Evolutionary conservation across 2,329 filamentous ascomycete genomes (phyloP).

Genomic region (Chaetomium strumarium): DNA sequence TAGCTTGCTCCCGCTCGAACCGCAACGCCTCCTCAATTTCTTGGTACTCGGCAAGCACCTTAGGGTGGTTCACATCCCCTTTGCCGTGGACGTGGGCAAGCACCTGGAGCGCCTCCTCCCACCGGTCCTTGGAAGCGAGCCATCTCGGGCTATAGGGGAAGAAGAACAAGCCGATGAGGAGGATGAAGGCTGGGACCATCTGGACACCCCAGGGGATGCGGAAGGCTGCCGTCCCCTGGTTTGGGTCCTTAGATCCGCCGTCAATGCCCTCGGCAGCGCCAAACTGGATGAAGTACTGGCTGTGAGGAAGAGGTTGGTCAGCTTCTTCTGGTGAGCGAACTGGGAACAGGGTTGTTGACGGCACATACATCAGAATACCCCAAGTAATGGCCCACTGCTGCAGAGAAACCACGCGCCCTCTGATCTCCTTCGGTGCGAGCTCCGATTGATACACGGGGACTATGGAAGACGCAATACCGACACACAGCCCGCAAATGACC

Average conservation of each 20-base stretch:
- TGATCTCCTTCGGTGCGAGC: conserved; percentile 52
- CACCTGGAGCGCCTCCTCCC: conserved; percentile 57
- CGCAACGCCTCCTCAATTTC: conserved; percentile 52
- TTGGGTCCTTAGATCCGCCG: conserved; percentile 42
- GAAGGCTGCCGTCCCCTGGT: conserved; percentile 50
- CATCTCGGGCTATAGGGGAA: conserved; percentile 63
- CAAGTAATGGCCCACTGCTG: conserved; percentile 69
- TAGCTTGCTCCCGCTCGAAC: conserved; percentile 48
- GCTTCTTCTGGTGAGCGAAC: background rate
- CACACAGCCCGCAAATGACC: conserved; percentile 64
- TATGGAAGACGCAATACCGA: conserved; percentile 67
- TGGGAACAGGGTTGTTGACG: background rate
- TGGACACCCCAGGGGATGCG: conserved; percentile 58
- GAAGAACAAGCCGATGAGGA: conserved; percentile 53
- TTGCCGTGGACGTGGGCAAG: conserved; percentile 54
- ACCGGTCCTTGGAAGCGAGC: conserved; percentile 61
- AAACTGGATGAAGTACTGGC: conserved; percentile 61
- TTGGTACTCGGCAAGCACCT: conserved; percentile 57
- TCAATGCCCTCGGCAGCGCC: conserved; percentile 48
- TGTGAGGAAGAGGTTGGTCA: background rate
- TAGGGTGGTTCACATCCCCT: conserved; percentile 50
- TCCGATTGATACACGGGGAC: conserved; percentile 67
- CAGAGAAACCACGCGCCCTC: conserved; percentile 56
- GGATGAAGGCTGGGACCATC: conserved; percentile 47
- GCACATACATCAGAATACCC: conserved; percentile 52